Evolutionary conservation across 176 grass and related monocot species (phyloP).

Genomic region (Zea luxurians): DNA sequence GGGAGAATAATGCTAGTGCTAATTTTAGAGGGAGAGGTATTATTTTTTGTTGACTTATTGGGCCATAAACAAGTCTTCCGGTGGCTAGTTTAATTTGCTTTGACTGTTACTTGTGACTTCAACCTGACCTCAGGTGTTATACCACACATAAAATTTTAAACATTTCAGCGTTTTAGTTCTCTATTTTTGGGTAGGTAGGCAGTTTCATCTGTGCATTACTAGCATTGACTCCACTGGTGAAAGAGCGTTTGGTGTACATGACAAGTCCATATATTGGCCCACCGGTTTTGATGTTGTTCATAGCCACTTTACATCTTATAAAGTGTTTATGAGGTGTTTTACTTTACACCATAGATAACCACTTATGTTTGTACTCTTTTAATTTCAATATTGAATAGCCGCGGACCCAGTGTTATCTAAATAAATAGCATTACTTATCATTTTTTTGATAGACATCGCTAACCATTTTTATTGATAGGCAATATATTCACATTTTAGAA

Average conservation of each 20-base stretch:
- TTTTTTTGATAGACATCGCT: too few species aligned
- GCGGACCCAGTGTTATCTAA: too few species aligned
- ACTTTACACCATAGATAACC: neutral
- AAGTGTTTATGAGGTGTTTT: neutral
- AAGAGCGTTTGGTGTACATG: conserved; percentile 3
- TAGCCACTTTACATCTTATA: neutral
- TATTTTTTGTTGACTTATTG: neutral
- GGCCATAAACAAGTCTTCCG: neutral
- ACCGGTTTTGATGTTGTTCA: neutral
- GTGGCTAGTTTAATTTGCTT: conserved; percentile 3
- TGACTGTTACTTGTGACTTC: conserved; percentile 21
- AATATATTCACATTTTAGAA: too few species aligned
- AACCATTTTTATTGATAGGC: too few species aligned
- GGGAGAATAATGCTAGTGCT: neutral
- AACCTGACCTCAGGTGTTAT: neutral
- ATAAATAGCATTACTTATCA: too few species aligned
- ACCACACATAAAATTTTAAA: neutral
- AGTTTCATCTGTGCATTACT: conserved; percentile 1
- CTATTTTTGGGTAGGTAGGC: conserved; percentile 23
- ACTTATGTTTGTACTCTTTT: neutral
- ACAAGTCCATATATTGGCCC: neutral
- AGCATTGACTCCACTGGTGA: neutral
- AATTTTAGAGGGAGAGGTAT: neutral
- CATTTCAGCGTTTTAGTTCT: neutral
- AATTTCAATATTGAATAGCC: neutral